phyloP scores from a whole-genome alignment of 1,284 basidiomycete genomes.

The Agaricales sp. region DNA sequence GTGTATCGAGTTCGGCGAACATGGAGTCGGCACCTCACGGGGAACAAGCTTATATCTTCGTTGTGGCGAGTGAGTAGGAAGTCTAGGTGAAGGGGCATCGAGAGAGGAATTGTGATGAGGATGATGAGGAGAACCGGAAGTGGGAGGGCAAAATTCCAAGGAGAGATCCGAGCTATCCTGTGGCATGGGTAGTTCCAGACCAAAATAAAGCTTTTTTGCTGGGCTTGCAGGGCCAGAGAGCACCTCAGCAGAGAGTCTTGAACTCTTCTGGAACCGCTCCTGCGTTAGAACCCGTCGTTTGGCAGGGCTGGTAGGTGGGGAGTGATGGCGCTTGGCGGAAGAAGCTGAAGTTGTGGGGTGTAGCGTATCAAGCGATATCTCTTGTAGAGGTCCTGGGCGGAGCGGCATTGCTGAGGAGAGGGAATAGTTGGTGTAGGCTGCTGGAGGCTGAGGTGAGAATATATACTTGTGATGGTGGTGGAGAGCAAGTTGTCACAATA shows the following conservation, averaged over 20 bases:
- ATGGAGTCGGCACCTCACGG: constrained; percentile 32
- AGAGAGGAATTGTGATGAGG: constrained; percentile 13
- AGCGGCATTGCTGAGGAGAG: constrained; percentile 16
- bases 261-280: constrained; percentile 34
- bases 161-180: constrained; percentile 19
- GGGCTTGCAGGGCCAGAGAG: constrained; percentile 31
- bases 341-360: constrained; percentile 7
- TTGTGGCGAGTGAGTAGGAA: constrained; percentile 13
- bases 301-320: constrained; percentile 48
- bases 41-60: constrained; percentile 20
- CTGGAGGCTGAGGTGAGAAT: too few relatives aligned
- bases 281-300: constrained; percentile 59
- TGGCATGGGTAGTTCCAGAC: constrained; percentile 9
- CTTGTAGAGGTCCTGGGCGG: constrained; percentile 39
- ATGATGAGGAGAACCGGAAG: background rate
- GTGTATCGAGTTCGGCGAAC: constrained; percentile 51
- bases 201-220: constrained; percentile 42
- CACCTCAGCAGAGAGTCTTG: constrained; percentile 18
- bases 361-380: constrained; percentile 40
- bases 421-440: constrained; percentile 10
- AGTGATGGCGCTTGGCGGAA: constrained; percentile 42
- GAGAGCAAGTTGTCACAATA: background rate
- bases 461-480: too few relatives aligned
- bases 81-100: constrained; percentile 13
- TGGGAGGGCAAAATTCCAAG: constrained; percentile 9